phyloP scores from a whole-genome alignment of 768 basidiomycete species.

The Boletus eberwhitei region DNA sequence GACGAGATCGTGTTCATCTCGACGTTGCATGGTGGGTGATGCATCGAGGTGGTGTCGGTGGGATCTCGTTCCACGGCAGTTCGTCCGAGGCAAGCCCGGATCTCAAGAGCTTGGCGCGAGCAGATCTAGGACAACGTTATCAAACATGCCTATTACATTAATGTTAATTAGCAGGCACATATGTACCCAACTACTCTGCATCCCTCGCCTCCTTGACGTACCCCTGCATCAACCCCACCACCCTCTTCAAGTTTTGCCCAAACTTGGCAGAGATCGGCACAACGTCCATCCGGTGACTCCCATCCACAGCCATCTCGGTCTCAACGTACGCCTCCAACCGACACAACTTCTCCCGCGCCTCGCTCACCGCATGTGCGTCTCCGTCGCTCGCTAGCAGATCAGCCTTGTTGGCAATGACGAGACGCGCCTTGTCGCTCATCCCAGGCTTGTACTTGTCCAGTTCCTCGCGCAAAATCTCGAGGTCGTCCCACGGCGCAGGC shows the following conservation, averaged over 20 bases:
- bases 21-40: slow-evolving; percentile 71
- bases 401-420: slow-evolving; percentile 95
- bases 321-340: slow-evolving; percentile 56
- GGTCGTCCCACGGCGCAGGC: slow-evolving; percentile 73
- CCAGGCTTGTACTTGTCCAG: slow-evolving; percentile 78
- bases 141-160: neutral
- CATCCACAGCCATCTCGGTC: slow-evolving; percentile 37
- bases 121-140: neutral
- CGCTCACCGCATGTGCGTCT: slow-evolving; percentile 45
- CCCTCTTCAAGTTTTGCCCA: slow-evolving; percentile 71
- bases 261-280: slow-evolving; percentile 85
- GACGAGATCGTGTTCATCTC: slow-evolving; percentile 98
- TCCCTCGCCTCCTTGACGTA: slow-evolving; percentile 57
- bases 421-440: slow-evolving; percentile 69
- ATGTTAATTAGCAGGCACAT: neutral
- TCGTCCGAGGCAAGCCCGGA: too few species aligned
- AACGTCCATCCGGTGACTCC: slow-evolving; percentile 50
- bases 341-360: slow-evolving; percentile 54
- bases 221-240: slow-evolving; percentile 63
- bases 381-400: slow-evolving; percentile 65
- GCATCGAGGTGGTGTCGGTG: neutral
- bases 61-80: neutral
- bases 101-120: neutral
- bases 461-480: slow-evolving; percentile 72
- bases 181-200: neutral